Evolutionary conservation across 139 green algal species (phyloP).

Genomic region (Closterium sp.): DNA sequence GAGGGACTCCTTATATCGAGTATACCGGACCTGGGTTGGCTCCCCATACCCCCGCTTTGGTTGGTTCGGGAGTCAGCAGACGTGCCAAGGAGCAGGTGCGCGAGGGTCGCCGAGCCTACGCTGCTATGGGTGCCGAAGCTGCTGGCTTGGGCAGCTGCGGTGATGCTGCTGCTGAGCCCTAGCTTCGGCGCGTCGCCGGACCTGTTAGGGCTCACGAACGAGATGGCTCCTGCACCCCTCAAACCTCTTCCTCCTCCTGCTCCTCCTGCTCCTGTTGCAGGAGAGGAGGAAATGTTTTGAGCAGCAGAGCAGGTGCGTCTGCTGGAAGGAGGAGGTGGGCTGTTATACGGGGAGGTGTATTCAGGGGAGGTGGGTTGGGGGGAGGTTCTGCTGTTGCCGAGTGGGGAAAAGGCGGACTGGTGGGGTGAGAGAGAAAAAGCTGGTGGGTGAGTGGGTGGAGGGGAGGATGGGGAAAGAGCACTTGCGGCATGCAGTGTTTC

Average conservation of each 20-base stretch:
- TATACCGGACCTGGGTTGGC: not conserved
- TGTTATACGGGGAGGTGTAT: not conserved
- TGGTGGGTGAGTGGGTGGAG: not conserved
- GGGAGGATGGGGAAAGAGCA: not conserved
- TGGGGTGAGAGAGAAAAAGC: not conserved
- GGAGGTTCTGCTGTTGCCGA: not conserved
- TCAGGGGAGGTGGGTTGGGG: not conserved
- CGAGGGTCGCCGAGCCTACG: not conserved
- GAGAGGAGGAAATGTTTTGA: not conserved
- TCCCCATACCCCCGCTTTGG: not conserved
- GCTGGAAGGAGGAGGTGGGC: not conserved
- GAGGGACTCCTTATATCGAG: not conserved
- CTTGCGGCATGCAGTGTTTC: not conserved
- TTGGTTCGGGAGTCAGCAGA: not conserved
- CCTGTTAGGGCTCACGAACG: not conserved
- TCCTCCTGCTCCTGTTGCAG: not conserved
- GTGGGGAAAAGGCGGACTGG: not conserved
- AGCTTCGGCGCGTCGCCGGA: not conserved
- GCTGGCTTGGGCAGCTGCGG: not conserved
- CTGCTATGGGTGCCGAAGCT: not conserved
- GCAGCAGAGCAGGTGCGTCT: not conserved
- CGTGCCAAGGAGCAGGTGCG: not conserved
- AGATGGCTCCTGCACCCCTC: not conserved
- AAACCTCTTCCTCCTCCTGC: not conserved
- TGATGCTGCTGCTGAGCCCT: not conserved